Percentiles rank a stretch among this genome's conserved stretches.
Conservation (phyloP, 1,284 basidiomycete species). For the Ustilago crameri region DNA sequence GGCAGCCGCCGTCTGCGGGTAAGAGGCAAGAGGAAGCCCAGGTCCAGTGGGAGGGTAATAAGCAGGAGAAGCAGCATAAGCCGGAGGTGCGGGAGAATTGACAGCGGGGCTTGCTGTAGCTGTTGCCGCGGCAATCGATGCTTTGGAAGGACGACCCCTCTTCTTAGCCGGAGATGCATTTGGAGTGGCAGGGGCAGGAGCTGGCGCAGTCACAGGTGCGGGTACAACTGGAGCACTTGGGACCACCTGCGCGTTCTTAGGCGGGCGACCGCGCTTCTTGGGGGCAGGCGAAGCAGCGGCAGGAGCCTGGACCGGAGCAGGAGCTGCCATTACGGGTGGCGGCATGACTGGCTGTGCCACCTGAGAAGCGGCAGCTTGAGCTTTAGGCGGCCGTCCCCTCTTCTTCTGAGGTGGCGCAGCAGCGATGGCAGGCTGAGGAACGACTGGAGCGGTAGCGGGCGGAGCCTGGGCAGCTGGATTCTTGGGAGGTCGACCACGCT, state of each 20-base stretch:
- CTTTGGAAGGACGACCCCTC: constrained; percentile 40
- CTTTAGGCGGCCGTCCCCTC: constrained; percentile 12
- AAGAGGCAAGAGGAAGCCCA: constrained; percentile 9
- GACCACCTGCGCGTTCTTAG: constrained; percentile 16
- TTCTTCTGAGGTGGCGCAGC: constrained; percentile 4
- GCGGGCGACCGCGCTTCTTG: constrained; percentile 36
- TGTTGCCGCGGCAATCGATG: constrained; percentile 20
- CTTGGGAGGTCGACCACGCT: constrained; percentile 33
- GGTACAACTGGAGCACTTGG: neutral
- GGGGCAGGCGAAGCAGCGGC: constrained; percentile 13
- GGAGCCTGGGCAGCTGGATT: constrained; percentile 2
- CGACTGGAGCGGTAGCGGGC: neutral
- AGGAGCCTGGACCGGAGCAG: constrained; percentile 1
- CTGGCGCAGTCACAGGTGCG: constrained; percentile 3
- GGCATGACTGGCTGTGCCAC: constrained; percentile 2
- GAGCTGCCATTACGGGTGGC: constrained; percentile 1
- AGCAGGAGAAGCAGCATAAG: constrained; percentile 1
- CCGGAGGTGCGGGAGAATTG: constrained; percentile 3
- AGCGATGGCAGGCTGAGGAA: neutral
- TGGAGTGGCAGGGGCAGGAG: neutral
- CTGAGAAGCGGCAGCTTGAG: neutral
- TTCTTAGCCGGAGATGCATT: constrained; percentile 24
- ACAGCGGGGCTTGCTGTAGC: constrained; percentile 17
- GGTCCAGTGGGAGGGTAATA: neutral
- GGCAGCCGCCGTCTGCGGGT: neutral